phyloP scores from a whole-genome alignment of 1,284 basidiomycete genomes.

The Kalmanozyma brasiliensis region DNA sequence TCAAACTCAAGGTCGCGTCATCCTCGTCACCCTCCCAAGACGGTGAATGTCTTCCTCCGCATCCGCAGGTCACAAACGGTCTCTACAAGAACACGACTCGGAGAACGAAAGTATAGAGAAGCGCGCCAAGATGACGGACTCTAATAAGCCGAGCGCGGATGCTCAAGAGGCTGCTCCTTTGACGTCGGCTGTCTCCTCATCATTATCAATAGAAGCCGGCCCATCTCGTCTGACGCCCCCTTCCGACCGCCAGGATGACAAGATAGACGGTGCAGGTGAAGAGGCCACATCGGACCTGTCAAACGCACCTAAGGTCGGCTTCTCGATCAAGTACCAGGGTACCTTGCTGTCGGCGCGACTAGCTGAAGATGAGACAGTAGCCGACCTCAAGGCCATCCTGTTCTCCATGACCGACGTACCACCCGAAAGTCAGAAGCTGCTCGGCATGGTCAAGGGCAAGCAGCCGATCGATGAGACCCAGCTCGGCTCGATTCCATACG shows the following conservation, averaged over 20 bases:
- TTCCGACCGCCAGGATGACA: constrained; percentile 2
- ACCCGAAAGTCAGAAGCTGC: constrained; percentile 85
- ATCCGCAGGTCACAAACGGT: constrained; percentile 3
- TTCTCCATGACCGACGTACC: constrained; percentile 82
- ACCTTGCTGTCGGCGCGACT: constrained; percentile 40
- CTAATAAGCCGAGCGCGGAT: too few relatives aligned
- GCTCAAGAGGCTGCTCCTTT: constrained; percentile 1
- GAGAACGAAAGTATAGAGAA: background rate
- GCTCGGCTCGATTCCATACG: constrained; percentile 40
- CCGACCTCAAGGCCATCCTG: constrained; percentile 69
- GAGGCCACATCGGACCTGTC: background rate
- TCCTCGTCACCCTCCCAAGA: too few relatives aligned
- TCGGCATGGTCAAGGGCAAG: constrained; percentile 85
- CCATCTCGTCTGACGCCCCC: constrained; percentile 19
- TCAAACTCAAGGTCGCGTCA: too few relatives aligned
- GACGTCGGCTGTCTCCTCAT: too few relatives aligned
- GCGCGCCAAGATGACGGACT: constrained; percentile 7
- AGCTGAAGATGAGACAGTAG: constrained; percentile 39
- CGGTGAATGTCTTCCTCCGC: constrained; percentile 1
- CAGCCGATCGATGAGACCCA: constrained; percentile 72
- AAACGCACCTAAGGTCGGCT: constrained; percentile 25
- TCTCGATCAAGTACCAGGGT: constrained; percentile 50
- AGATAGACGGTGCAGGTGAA: background rate
- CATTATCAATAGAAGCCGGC: too few relatives aligned
- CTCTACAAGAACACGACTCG: background rate